Percentiles rank a stretch among this genome's conserved stretches.
These are phyloP conservation scores for Isoetes taiwanensis DNA, from an alignment of 75 land plant genomes.

Conservation along the genomic window DNA sequence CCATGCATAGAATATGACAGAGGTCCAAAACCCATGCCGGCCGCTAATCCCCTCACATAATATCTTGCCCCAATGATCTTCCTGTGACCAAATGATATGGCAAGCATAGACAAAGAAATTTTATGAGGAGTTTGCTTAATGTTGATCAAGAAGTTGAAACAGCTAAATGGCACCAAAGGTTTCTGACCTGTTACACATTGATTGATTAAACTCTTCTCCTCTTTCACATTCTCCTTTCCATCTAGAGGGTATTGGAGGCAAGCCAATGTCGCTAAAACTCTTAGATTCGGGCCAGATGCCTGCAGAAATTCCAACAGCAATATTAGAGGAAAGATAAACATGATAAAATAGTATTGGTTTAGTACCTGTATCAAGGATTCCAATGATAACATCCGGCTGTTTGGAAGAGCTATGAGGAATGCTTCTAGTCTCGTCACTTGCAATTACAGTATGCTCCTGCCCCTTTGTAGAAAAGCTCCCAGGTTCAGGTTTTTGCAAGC, in stretches of 20 bases:
- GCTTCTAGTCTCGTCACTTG: background rate
- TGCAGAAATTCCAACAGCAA: background rate
- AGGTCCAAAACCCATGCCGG: constrained; percentile 6
- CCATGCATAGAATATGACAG: background rate
- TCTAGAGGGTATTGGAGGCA: constrained; percentile 39
- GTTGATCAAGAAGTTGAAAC: background rate
- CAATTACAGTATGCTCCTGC: too few species aligned
- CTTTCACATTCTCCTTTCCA: constrained; percentile 46
- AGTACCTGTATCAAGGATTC: constrained; percentile 74
- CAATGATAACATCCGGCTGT: constrained; percentile 34
- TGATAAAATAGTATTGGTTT: background rate
- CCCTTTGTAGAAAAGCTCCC: too few species aligned
- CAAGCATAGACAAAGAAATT: background rate
- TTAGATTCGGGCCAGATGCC: constrained; percentile 56
- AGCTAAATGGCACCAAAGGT: background rate
- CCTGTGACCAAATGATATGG: background rate
- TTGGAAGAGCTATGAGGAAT: background rate
- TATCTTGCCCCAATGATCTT: constrained; percentile 37
- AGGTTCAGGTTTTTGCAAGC: too few species aligned
- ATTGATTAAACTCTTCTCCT: constrained; percentile 16
- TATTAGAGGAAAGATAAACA: background rate
- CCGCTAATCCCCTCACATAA: constrained; percentile 25
- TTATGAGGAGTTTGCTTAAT: background rate
- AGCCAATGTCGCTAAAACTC: constrained; percentile 34
- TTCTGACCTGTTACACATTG: constrained; percentile 39